Percentiles rank a stretch among this genome's conserved stretches.
Conservation (phyloP, 2,329 filamentous ascomycete genomes). For the Penicillium sp. region DNA sequence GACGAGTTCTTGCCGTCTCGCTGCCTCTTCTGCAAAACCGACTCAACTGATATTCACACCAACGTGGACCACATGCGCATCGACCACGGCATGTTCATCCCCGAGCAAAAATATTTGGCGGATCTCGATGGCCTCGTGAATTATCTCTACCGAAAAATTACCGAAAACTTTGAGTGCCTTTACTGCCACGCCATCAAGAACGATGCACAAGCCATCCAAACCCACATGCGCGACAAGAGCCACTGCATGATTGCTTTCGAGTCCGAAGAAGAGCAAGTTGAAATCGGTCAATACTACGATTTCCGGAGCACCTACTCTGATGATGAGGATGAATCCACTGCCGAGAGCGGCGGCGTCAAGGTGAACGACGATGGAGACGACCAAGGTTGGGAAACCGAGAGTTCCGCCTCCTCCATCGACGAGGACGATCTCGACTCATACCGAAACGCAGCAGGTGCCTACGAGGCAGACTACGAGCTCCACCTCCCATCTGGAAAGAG, state of each 20-base stretch:
- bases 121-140: conserved; percentile 72
- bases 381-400: conserved; percentile 93
- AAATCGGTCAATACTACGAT: conserved; percentile 94
- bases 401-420: conserved; percentile 76
- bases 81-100: conserved; percentile 90
- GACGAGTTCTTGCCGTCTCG: conserved; percentile 43
- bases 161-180: conserved; percentile 72
- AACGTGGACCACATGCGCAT: conserved; percentile 85
- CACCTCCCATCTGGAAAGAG: conserved; percentile 83
- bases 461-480: conserved; percentile 86
- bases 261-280: conserved; percentile 78
- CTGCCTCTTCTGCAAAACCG: conserved; percentile 88
- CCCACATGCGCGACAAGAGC: conserved; percentile 92
- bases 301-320: conserved; percentile 94
- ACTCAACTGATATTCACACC: conserved; percentile 64
- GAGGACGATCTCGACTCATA: conserved; percentile 75
- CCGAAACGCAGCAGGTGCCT: conserved; percentile 68
- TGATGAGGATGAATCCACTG: conserved; percentile 53
- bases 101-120: conserved; percentile 73
- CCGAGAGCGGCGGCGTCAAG: conserved; percentile 55
- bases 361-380: conserved; percentile 50
- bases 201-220: conserved; percentile 72
- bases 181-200: conserved; percentile 77
- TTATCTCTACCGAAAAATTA: conserved; percentile 70
- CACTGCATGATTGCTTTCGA: conserved; percentile 95